Evolutionary conservation across 768 basidiomycete genomes (phyloP).

Genomic region (Podaxis sp.): DNA sequence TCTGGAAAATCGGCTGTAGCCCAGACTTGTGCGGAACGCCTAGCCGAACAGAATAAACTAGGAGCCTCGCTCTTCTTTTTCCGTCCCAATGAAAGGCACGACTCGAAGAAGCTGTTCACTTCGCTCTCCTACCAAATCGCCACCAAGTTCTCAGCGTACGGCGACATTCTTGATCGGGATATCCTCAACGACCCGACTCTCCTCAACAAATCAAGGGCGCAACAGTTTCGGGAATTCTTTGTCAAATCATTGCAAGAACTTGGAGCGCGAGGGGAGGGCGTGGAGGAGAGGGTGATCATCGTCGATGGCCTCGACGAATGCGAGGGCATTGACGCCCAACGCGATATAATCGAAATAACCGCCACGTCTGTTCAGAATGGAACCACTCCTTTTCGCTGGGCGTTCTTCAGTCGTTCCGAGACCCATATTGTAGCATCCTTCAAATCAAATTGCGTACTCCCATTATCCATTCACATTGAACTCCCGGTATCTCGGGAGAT

Average conservation of each 20-base stretch:
- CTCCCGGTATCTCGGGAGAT: conserved; percentile 1
- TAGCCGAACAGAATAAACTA: background rate
- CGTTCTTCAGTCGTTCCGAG: too few relatives aligned
- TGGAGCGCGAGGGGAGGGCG: too few relatives aligned
- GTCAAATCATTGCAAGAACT: background rate
- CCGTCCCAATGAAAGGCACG: background rate
- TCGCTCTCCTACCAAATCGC: background rate
- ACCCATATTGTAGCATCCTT: background rate
- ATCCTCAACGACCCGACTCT: background rate
- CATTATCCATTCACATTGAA: background rate
- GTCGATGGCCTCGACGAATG: background rate
- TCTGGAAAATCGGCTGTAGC: background rate
- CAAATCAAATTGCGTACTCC: background rate
- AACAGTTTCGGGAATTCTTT: background rate
- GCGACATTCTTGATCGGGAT: background rate
- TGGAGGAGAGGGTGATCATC: background rate
- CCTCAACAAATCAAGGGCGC: background rate
- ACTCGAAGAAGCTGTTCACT: background rate
- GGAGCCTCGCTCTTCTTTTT: background rate
- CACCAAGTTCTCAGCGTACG: background rate
- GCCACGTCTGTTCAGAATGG: background rate
- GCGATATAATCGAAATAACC: background rate
- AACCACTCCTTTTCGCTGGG: background rate
- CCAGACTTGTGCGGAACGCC: background rate
- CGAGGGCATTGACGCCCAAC: background rate